Evolutionary conservation across 2,329 filamentous ascomycete species (phyloP).

Genomic region (Parastagonospora avenae): DNA sequence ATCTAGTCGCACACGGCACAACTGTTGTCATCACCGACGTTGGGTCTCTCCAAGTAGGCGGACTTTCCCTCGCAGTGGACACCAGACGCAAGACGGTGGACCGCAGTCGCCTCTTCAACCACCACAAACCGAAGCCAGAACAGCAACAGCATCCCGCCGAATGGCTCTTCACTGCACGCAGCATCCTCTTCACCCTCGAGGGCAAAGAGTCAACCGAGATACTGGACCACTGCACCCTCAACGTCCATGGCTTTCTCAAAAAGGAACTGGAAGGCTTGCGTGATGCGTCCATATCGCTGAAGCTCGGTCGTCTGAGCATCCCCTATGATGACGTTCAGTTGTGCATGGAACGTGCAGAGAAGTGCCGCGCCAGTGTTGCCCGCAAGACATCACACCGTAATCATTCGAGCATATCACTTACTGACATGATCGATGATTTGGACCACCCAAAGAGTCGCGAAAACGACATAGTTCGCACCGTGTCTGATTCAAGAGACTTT

Average conservation of each 20-base stretch:
- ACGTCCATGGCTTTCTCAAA: slow-evolving; percentile 89
- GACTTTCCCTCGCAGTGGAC: slow-evolving; percentile 84
- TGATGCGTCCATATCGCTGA: slow-evolving; percentile 87
- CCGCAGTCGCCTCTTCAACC: slow-evolving; percentile 84
- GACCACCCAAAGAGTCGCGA: slow-evolving; percentile 69
- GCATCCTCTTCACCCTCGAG: slow-evolving; percentile 85
- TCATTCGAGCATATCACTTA: slow-evolving; percentile 66
- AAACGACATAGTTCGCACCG: slow-evolving; percentile 75
- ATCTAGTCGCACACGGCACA: slow-evolving; percentile 83
- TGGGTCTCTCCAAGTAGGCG: slow-evolving; percentile 83
- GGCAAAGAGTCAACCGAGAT: slow-evolving; percentile 85
- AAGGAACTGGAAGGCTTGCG: slow-evolving; percentile 83
- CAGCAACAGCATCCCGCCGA: slow-evolving; percentile 79
- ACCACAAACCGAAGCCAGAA: slow-evolving; percentile 52
- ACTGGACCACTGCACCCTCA: slow-evolving; percentile 84
- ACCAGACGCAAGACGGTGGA: slow-evolving; percentile 91
- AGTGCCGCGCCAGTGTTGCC: slow-evolving; percentile 42
- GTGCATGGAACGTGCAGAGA: slow-evolving; percentile 63
- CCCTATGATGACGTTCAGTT: slow-evolving; percentile 83
- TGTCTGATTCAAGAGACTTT: slow-evolving; percentile 93
- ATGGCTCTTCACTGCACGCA: slow-evolving; percentile 87
- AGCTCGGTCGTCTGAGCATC: slow-evolving; percentile 86
- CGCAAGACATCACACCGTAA: slow-evolving; percentile 29
- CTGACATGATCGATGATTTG: slow-evolving; percentile 75
- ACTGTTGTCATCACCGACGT: slow-evolving; percentile 78